phyloP scores from a whole-genome alignment of 1,139 yeast genomes.

The Pichia sp. region DNA sequence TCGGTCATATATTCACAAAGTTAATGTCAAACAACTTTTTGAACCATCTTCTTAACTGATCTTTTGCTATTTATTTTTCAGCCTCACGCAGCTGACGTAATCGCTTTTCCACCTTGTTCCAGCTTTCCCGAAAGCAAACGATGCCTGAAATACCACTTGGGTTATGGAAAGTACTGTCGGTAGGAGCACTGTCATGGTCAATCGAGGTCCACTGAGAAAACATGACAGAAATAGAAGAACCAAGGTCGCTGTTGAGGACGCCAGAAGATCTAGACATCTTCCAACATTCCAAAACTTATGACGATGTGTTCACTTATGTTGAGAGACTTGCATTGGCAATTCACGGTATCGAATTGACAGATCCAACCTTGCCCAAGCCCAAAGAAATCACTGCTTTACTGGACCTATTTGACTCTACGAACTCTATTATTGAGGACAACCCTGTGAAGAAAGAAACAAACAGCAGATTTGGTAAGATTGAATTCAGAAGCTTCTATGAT shows the following conservation, averaged over 20 bases:
- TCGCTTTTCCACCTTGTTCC: no score
- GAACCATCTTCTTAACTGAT: no score
- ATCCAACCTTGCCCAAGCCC: conserved; percentile 35
- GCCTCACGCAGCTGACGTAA: no score
- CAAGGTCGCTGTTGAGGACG: conserved; percentile 33
- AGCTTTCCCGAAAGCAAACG: no score
- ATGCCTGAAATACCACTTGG: no score
- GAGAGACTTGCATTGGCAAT: conserved; percentile 60
- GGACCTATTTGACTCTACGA: conserved; percentile 43
- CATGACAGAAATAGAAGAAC: not conserved
- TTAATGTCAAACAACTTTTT: no score
- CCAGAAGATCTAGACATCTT: conserved; percentile 61
- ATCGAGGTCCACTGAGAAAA: not conserved
- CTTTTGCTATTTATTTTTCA: no score
- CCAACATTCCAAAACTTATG: conserved; percentile 49
- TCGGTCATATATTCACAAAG: no score
- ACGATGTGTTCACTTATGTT: conserved; percentile 51
- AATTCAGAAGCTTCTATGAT: conserved; percentile 81
- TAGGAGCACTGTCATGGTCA: no score
- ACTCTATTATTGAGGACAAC: conserved; percentile 43
- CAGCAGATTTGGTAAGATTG: conserved; percentile 88
- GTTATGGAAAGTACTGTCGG: no score
- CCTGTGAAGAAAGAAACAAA: conserved; percentile 67
- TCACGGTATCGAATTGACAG: conserved; percentile 54
- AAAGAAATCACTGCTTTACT: conserved; percentile 35